Evolutionary conservation across 1,284 basidiomycete genomes (phyloP), one percentile per base, ranked within the genome.

Genomic region (Cutaneotrichosporon spelunceum): DNA sequence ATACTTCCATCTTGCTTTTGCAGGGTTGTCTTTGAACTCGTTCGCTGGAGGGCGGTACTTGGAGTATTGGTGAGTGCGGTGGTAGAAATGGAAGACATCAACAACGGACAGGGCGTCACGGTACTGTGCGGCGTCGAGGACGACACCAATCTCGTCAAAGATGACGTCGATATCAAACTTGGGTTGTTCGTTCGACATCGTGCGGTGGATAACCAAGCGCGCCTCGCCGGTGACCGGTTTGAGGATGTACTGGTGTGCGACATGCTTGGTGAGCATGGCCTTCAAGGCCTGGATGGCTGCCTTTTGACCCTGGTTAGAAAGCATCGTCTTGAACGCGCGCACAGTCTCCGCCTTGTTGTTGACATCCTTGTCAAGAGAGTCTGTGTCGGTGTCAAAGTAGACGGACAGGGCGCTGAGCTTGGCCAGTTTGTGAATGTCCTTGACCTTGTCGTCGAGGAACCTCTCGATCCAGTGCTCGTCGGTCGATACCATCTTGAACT

Each of bases 71-170:
- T 90, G 89, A 68, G 91, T 91, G 58, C 96, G 87, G 53, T 88
- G 85, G 79, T 95, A 98, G 67, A 99, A 90, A 76, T 99, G 95
- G 80, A 97, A 98, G 83, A 98, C 92, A 76, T 99, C 95, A 64
- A 94, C 83, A 57, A 99, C 85, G 23, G 91, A 95, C 66, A 99
- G 91, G 14, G 86, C 87, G 77, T 99, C 93, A 52, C 93, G 87
- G 76, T 99, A 99, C 79, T 99, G 97, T 68, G 95, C 87, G 68
- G 93, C 88, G 74, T 99, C 95, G 61, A 99, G 81, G 13, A 89
- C 85, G 61, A 99, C 88, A 7, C 90, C 94, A 59, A 99, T 93
- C 78, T 98, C 92, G 70, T 97, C 88, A 75, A 99, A 99, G 21
- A 90, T 81, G 29, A 99, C 83, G 72, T 93, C 88, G 1, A 92